Evolutionary conservation across 805 yeast genomes (phyloP).

Genomic region (Aciculoconidium aculeatum): DNA sequence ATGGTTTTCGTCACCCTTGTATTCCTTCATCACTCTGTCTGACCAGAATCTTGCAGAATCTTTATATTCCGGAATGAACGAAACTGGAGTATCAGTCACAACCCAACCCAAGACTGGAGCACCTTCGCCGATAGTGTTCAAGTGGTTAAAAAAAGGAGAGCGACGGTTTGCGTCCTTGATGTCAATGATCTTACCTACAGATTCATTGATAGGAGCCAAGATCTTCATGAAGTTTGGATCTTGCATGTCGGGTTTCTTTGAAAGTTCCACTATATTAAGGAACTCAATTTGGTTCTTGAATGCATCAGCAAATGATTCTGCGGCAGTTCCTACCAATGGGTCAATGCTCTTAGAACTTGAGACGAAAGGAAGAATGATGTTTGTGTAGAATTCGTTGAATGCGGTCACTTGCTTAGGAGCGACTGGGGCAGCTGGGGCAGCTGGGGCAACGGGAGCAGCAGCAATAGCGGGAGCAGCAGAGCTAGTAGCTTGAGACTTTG

Average conservation of each 20-base stretch:
- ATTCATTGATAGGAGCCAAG: slow-evolving; percentile 63
- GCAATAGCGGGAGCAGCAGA: slow-evolving; percentile 13
- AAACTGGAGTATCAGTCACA: slow-evolving; percentile 66
- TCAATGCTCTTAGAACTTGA: slow-evolving; percentile 48
- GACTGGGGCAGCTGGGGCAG: slow-evolving; percentile 14
- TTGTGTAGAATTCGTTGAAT: slow-evolving; percentile 50
- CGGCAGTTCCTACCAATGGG: slow-evolving; percentile 52
- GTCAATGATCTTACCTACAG: slow-evolving; percentile 51
- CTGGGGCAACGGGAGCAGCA: slow-evolving; percentile 12
- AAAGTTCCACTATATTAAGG: slow-evolving; percentile 49
- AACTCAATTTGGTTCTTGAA: slow-evolving; percentile 56
- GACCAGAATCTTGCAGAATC: slow-evolving; percentile 95
- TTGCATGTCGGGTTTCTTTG: slow-evolving; percentile 59
- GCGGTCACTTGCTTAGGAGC: slow-evolving; percentile 42
- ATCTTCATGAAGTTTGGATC: slow-evolving; percentile 50
- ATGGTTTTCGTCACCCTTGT: slow-evolving; percentile 65
- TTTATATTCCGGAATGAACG: slow-evolving; percentile 72
- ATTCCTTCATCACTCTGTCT: slow-evolving; percentile 82
- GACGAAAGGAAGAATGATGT: slow-evolving; percentile 56
- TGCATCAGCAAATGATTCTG: slow-evolving; percentile 43
- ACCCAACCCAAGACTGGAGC: slow-evolving; percentile 91
- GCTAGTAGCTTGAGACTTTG: slow-evolving; percentile 5
- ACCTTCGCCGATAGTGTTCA: slow-evolving; percentile 85
- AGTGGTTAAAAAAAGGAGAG: slow-evolving; percentile 58
- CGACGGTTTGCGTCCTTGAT: slow-evolving; percentile 72